Evolutionary conservation across 495 filamentous ascomycete species (phyloP), one percentile per base, ranked within the genome.

Genomic region (Daldinia bambusicola): DNA sequence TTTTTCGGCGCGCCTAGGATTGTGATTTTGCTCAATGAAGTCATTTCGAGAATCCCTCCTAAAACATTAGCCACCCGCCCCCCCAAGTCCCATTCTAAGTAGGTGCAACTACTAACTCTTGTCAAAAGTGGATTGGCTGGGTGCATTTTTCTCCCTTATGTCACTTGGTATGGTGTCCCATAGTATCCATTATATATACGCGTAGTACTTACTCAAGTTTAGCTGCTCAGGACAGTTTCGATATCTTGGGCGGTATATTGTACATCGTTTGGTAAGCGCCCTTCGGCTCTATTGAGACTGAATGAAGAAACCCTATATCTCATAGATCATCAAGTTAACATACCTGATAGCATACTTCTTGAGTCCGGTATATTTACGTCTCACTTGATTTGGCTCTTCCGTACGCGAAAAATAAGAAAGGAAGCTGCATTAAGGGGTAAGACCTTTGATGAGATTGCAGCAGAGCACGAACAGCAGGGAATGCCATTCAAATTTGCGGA

Each of bases 91-190:
- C 34, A 7, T 36, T 7, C 1, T 36, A 2, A 10, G 5, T 0
- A 36, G 16, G 14, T 7, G 6, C 4, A 26, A 10, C n/a, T 14
- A 16, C 51, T 53, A 53, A 53, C 22, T 2, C 16, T 53, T 8
- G 31, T 53, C 13, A 26, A 13, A 5, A 34, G 32, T 93, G 67
- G 92, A 95, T 72, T 91, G 85, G 74, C 74, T 85, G 0, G 92
- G 92, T 0, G 92, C 91, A 0, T 84, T 93, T 66, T 93, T 94
- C 77, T 92, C 90, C 0, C 82, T 93, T 4, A 86, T 93, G 80
- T 90, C 90, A 3, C 80, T 94, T 10, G 89, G 88, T 87, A 80
- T 58, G 13, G 6, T 26, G 34, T 36, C 36, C 41, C 10, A n/a
- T 59, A 4, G 9, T 32, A 4, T 22, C 43, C 18, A 18, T 48